These are phyloP conservation scores for Domatiomyces catenatus DNA, from an alignment of 2,329 filamentous ascomycete species.

Conservation along the genomic window DNA sequence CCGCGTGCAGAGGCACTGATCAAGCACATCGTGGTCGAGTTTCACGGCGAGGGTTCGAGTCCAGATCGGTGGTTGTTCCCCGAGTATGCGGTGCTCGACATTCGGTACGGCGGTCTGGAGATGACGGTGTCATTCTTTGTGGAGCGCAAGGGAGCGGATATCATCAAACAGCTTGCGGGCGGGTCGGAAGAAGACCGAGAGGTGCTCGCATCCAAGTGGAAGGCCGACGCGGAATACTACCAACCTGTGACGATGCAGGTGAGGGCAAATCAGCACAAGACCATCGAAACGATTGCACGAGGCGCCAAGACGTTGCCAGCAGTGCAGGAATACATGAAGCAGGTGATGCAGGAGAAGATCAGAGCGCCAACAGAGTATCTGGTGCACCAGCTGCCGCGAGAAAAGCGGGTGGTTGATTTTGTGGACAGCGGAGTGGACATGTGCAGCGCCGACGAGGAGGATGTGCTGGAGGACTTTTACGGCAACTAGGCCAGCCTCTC, in stretches of 20 bases:
- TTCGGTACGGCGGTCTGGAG: conserved; percentile 21
- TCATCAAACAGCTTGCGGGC: conserved; percentile 4
- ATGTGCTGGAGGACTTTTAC: conserved; percentile 16
- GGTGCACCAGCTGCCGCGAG: conserved; percentile 39
- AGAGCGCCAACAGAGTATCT: conserved; percentile 41
- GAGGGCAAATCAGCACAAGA: conserved; percentile 35
- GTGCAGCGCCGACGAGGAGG: conserved; percentile 13
- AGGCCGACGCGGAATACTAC: conserved; percentile 32
- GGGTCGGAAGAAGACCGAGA: conserved; percentile 1
- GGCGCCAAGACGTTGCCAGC: conserved; percentile 41
- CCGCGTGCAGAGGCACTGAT: conserved; percentile 26
- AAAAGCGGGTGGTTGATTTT: conserved; percentile 16
- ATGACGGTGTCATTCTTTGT: conserved; percentile 34
- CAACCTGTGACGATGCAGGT: conserved; percentile 43
- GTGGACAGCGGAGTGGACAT: conserved; percentile 17
- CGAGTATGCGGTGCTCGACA: conserved; percentile 33
- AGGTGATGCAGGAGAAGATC: conserved; percentile 41
- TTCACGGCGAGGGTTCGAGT: conserved; percentile 26
- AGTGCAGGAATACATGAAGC: conserved; percentile 40
- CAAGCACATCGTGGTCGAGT: conserved; percentile 35
- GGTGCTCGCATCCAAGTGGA: conserved; percentile 23
- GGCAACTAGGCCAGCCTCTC: conserved; percentile 1
- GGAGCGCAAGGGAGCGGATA: conserved; percentile 23
- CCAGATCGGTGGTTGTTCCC: conserved; percentile 36
- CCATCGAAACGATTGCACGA: conserved; percentile 39